phyloP scores from a whole-genome alignment of 2,329 filamentous ascomycete species.

The Cordyceps farinosa region DNA sequence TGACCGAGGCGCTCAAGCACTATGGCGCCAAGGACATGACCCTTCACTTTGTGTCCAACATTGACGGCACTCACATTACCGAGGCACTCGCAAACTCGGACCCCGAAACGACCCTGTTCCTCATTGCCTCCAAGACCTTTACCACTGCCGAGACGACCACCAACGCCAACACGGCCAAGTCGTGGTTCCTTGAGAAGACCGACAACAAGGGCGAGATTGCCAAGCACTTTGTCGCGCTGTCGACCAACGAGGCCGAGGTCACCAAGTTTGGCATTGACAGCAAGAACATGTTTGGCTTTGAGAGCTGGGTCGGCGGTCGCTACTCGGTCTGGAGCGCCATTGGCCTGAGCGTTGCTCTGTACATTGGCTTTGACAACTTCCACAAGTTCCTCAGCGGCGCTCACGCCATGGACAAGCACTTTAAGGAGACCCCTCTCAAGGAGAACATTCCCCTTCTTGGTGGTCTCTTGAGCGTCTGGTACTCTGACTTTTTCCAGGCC shows the following conservation, averaged over 20 bases:
- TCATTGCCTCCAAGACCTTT: constrained; percentile 98
- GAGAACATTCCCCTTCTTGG: constrained; percentile 93
- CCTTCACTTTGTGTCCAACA: constrained; percentile 98
- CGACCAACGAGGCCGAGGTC: constrained; percentile 91
- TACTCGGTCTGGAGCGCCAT: constrained; percentile 99
- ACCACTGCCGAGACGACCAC: constrained; percentile 96
- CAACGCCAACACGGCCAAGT: constrained; percentile 95
- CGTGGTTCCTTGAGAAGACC: constrained; percentile 87
- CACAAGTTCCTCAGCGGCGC: constrained; percentile 91
- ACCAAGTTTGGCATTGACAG: constrained; percentile 98
- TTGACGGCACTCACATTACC: constrained; percentile 95
- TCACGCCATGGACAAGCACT: constrained; percentile 98
- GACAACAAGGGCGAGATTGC: constrained; percentile 79
- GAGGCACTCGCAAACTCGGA: constrained; percentile 86
- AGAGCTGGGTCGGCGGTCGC: constrained; percentile 95
- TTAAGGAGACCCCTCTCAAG: constrained; percentile 83
- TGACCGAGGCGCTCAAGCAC: constrained; percentile 93
- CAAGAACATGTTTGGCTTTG: constrained; percentile 99
- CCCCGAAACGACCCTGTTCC: constrained; percentile 97
- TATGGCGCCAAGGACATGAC: constrained; percentile 84
- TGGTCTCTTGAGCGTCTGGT: constrained; percentile 95
- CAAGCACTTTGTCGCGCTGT: constrained; percentile 98
- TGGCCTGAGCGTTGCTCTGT: constrained; percentile 87
- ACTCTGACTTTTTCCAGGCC: constrained; percentile 97
- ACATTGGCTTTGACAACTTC: constrained; percentile 98